These are phyloP conservation scores for Cladophialophora carrionii DNA, from an alignment of 2,329 filamentous ascomycete genomes.

Conservation along the genomic window DNA sequence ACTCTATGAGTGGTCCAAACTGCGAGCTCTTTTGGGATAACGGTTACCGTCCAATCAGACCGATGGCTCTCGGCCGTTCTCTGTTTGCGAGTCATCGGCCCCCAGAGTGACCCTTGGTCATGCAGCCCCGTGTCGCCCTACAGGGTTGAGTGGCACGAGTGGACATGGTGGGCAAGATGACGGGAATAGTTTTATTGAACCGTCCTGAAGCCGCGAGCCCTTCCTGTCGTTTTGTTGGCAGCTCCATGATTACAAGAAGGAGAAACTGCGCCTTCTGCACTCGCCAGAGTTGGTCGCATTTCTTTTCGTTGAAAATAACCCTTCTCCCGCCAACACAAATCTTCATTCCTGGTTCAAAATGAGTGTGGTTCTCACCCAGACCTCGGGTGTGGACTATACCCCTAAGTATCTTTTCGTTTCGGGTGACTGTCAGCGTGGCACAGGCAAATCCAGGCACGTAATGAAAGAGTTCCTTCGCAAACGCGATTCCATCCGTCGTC, in stretches of 20 bases:
- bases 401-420: constrained; percentile 27
- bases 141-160: constrained; percentile 14
- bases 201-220: constrained; percentile 4
- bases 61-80: neutral
- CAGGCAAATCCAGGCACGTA: constrained; percentile 24
- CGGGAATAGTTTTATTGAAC: constrained; percentile 6
- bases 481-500: constrained; percentile 23
- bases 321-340: neutral
- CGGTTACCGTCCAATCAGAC: constrained; percentile 12
- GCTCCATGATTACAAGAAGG: constrained; percentile 15
- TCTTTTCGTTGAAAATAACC: neutral
- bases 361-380: constrained; percentile 19
- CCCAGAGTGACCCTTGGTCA: constrained; percentile 10
- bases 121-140: constrained; percentile 16
- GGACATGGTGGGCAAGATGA: constrained; percentile 14
- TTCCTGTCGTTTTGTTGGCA: constrained; percentile 2
- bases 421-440: constrained; percentile 16
- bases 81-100: constrained; percentile 7
- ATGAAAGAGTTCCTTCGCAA: constrained; percentile 30
- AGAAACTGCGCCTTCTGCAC: constrained; percentile 6
- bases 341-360: constrained; percentile 7
- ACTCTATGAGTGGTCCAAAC: constrained; percentile 4
- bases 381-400: constrained; percentile 16
- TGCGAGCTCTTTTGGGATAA: constrained; percentile 19
- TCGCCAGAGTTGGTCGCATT: neutral